These are phyloP conservation scores for Acacia crassicarpa DNA, from an alignment of 306 rosid genomes.

Conservation along the genomic window DNA sequence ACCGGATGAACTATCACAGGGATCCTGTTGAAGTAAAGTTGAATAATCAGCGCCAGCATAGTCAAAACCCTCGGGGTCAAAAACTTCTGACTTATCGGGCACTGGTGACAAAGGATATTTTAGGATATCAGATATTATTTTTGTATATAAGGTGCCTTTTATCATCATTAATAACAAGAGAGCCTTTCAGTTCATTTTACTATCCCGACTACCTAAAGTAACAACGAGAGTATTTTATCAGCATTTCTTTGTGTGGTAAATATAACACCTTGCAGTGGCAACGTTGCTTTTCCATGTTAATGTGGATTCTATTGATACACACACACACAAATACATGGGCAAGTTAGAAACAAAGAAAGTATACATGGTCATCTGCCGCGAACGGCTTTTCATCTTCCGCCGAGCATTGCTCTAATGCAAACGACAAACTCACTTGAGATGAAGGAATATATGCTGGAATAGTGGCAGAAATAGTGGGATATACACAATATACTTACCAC, in stretches of 20 bases:
- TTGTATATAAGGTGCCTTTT: too few relatives aligned
- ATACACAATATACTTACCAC: not conserved
- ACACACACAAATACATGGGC: too few relatives aligned
- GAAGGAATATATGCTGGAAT: too few relatives aligned
- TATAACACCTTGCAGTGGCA: conserved; percentile 72
- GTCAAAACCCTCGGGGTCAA: conserved; percentile 49
- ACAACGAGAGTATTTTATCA: not conserved
- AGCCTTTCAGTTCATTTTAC: too few relatives aligned
- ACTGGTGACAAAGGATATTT: not conserved
- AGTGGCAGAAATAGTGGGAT: not conserved
- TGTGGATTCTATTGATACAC: too few relatives aligned
- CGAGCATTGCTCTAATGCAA: not conserved
- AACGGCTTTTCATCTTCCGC: not conserved
- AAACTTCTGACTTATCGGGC: conserved; percentile 40
- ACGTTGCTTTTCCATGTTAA: conserved; percentile 30
- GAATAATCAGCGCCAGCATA: conserved; percentile 61
- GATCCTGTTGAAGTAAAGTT: conserved; percentile 40
- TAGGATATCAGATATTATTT: too few relatives aligned
- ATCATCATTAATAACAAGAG: too few relatives aligned
- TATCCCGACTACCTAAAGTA: too few relatives aligned
- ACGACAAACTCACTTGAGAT: not conserved
- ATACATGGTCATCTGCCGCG: not conserved
- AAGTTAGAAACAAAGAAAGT: too few relatives aligned
- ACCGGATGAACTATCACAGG: conserved; percentile 36
- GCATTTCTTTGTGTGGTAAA: conserved; percentile 21